A percentile compares a stretch with the other conserved stretches of the same genome.
Conservation (phyloP, 805 yeast genomes). For the Pichia manshurica region DNA sequence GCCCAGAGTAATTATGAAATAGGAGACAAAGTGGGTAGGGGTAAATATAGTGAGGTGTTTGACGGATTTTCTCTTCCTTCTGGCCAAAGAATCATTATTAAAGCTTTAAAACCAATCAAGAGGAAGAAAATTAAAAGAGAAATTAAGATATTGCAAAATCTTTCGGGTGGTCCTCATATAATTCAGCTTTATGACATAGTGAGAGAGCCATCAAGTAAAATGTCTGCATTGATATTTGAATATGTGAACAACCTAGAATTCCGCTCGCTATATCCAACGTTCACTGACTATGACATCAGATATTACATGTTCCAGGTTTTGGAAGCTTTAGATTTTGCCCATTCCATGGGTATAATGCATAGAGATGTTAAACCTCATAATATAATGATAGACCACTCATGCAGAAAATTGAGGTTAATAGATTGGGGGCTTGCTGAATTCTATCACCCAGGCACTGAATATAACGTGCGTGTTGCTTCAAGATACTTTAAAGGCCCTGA, state of each 20-base stretch:
- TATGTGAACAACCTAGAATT: conserved; percentile 79
- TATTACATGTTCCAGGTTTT: conserved; percentile 77
- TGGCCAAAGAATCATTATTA: conserved; percentile 68
- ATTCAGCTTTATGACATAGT: conserved; percentile 75
- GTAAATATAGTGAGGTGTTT: conserved; percentile 93
- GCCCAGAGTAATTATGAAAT: conserved; percentile 53
- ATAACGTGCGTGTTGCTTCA: conserved; percentile 90
- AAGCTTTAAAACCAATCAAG: conserved; percentile 88
- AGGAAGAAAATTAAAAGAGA: conserved; percentile 88
- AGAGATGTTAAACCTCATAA: conserved; percentile 95
- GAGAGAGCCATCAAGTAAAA: conserved; percentile 69
- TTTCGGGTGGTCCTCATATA: conserved; percentile 80
- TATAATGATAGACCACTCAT: conserved; percentile 85
- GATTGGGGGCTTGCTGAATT: conserved; percentile 98
- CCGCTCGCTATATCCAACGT: conserved; percentile 71
- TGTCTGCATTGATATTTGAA: conserved; percentile 86
- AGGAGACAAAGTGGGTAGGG: conserved; percentile 79
- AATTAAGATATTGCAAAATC: conserved; percentile 77
- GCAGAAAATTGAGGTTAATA: conserved; percentile 65
- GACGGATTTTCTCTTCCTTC: conserved; percentile 69
- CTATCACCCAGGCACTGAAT: conserved; percentile 83
- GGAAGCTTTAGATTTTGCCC: conserved; percentile 82
- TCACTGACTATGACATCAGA: conserved; percentile 69
- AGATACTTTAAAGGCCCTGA: conserved; percentile 94
- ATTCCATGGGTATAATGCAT: conserved; percentile 94